phyloP scores from a whole-genome alignment of 768 basidiomycete genomes.

The Bullera alba region DNA sequence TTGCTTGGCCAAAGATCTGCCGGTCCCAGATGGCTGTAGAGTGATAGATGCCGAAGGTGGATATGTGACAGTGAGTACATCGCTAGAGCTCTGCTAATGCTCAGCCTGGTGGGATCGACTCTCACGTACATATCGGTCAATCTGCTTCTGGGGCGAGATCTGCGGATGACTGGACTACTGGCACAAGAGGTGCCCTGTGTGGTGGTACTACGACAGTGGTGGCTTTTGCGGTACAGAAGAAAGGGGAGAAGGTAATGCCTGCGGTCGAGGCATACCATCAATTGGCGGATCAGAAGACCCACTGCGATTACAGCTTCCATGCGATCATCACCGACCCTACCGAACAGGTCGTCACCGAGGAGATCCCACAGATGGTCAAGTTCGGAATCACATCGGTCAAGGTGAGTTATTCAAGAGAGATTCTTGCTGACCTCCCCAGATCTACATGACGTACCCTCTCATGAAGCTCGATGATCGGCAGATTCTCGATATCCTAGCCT shows the following conservation, averaged over 20 bases:
- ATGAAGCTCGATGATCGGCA: slow-evolving; percentile 44
- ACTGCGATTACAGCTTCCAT: slow-evolving; percentile 46
- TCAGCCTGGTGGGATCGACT: slow-evolving; percentile 46
- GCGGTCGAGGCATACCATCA: slow-evolving; percentile 46
- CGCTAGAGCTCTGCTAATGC: not conserved
- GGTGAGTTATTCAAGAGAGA: slow-evolving; percentile 10
- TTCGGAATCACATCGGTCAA: slow-evolving; percentile 46
- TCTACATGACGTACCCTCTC: slow-evolving; percentile 47
- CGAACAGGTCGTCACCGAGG: slow-evolving; percentile 41
- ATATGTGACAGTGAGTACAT: slow-evolving; percentile 38
- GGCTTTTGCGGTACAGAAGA: slow-evolving; percentile 45
- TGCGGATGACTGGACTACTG: slow-evolving; percentile 45
- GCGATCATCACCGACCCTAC: slow-evolving; percentile 46
- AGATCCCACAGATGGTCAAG: slow-evolving; percentile 45
- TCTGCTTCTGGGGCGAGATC: slow-evolving; percentile 27
- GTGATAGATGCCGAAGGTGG: slow-evolving; percentile 47
- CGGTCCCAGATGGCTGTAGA: slow-evolving; percentile 17
- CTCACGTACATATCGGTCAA: slow-evolving; percentile 47
- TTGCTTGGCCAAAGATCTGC: slow-evolving; percentile 29
- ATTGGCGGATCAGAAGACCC: slow-evolving; percentile 35
- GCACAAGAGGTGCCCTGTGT: slow-evolving; percentile 40
- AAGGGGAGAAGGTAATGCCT: slow-evolving; percentile 21
- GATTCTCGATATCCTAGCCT: slow-evolving; percentile 44
- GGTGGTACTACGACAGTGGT: slow-evolving; percentile 47
- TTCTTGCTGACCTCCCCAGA: slow-evolving; percentile 2